phyloP scores from a whole-genome alignment of 1,284 basidiomycete genomes.

The Xanthoconium separans region DNA sequence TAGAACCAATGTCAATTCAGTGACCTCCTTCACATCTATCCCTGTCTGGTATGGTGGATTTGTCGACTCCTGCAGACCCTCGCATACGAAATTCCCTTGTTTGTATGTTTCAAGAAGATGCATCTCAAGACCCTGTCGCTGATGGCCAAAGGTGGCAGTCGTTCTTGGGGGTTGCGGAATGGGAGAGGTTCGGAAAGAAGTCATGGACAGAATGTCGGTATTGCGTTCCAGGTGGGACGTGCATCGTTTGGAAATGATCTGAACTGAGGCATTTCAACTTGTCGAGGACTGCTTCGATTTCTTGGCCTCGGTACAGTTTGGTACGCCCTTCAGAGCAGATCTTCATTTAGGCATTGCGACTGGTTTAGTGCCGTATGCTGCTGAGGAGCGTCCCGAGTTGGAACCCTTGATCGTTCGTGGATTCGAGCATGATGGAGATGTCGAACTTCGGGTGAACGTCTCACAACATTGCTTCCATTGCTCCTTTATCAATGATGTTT shows the following conservation, averaged over 20 bases:
- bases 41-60: constrained; percentile 15
- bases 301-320: constrained; percentile 66
- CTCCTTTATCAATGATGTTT: not conserved
- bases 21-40: not conserved
- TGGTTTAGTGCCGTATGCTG: constrained; percentile 92
- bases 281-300: constrained; percentile 93
- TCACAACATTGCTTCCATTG: not conserved
- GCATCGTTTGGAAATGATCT: not conserved
- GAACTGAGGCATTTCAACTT: constrained; percentile 52
- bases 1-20: not conserved
- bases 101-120: constrained; percentile 86
- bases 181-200: constrained; percentile 86
- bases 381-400: constrained; percentile 85
- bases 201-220: constrained; percentile 56
- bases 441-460: constrained; percentile 69
- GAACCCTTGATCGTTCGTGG: constrained; percentile 83
- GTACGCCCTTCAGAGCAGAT: constrained; percentile 84
- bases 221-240: constrained; percentile 87
- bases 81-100: constrained; percentile 7
- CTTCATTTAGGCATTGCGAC: constrained; percentile 87
- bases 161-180: constrained; percentile 86
- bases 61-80: constrained; percentile 21
- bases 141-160: constrained; percentile 92
- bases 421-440: constrained; percentile 82
- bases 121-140: constrained; percentile 96